Conservation (phyloP, 768 basidiomycete genomes). For the Tricholoma bakamatsutake region DNA sequence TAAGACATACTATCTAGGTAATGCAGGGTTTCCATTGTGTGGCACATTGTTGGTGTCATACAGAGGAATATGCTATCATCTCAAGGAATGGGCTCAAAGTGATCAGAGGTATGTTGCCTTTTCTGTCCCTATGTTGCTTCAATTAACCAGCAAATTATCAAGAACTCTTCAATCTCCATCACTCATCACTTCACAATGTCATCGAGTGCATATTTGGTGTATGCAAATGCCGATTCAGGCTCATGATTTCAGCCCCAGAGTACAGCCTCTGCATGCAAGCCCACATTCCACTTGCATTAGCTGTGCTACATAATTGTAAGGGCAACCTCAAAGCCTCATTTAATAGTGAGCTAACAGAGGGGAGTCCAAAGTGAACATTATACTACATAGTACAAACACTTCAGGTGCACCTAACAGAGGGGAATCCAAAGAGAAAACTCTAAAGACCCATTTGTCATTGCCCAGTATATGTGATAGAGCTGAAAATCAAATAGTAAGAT, state of each 20-base stretch:
- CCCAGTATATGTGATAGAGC: no score
- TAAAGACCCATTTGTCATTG: no score
- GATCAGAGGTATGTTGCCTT: neutral
- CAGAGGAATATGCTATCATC: slow-evolving; percentile 28
- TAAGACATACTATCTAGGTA: slow-evolving; percentile 28
- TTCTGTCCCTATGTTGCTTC: neutral
- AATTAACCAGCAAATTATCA: slow-evolving; percentile 12
- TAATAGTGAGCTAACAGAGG: no score
- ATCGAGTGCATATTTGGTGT: slow-evolving; percentile 22
- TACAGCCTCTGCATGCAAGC: slow-evolving; percentile 12
- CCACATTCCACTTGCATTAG: slow-evolving; percentile 14
- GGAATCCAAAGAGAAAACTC: no score
- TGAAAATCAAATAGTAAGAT: no score
- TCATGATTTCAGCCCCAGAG: neutral
- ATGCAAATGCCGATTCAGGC: slow-evolving; percentile 13
- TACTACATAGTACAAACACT: no score
- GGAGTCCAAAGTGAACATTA: no score
- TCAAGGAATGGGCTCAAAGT: slow-evolving; percentile 7
- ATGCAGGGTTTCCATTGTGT: slow-evolving; percentile 31
- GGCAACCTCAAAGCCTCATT: no score
- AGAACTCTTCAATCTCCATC: slow-evolving; percentile 22
- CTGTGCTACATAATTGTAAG: slow-evolving; percentile 23
- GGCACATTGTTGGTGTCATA: slow-evolving; percentile 32
- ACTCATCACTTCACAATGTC: slow-evolving; percentile 18
- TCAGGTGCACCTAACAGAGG: no score